Conservation (phyloP, 345 rosid genomes). For the Heritiera littoralis region DNA sequence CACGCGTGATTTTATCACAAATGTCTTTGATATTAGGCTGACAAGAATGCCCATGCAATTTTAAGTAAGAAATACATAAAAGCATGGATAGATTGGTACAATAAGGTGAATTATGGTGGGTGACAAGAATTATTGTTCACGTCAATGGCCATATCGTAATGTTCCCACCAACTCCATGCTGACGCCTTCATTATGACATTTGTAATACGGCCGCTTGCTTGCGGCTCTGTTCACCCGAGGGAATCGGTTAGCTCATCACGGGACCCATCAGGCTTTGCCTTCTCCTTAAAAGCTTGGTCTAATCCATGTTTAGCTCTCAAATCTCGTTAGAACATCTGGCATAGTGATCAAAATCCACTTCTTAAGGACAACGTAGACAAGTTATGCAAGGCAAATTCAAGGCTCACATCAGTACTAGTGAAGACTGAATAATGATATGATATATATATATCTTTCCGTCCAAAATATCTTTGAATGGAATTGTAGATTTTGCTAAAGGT, state of each 20-base stretch:
- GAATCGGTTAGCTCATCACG: slow-evolving; percentile 11
- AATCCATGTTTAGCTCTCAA: neutral
- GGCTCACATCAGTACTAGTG: too few relatives aligned
- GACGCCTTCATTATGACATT: slow-evolving; percentile 19
- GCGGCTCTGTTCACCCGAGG: neutral
- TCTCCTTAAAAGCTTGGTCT: neutral
- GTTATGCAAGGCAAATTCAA: too few relatives aligned
- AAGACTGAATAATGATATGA: too few relatives aligned
- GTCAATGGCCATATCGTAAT: slow-evolving; percentile 25
- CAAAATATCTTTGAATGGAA: neutral
- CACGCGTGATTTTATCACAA: neutral
- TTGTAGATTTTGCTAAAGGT: neutral
- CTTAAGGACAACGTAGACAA: too few relatives aligned
- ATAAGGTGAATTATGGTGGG: neutral
- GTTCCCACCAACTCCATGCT: slow-evolving; percentile 12
- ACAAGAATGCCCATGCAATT: slow-evolving; percentile 15
- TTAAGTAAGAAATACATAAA: neutral
- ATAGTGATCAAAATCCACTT: neutral
- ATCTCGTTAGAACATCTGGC: neutral
- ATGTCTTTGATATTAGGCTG: neutral
- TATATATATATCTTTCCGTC: neutral
- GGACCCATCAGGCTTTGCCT: neutral
- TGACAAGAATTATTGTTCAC: slow-evolving; percentile 11
- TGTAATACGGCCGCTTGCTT: neutral
- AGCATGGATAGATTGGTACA: neutral